Evolutionary conservation across 1,284 basidiomycete species (phyloP), one percentile per base, ranked within the genome.

Genomic region (Marasmius tenuissimus): DNA sequence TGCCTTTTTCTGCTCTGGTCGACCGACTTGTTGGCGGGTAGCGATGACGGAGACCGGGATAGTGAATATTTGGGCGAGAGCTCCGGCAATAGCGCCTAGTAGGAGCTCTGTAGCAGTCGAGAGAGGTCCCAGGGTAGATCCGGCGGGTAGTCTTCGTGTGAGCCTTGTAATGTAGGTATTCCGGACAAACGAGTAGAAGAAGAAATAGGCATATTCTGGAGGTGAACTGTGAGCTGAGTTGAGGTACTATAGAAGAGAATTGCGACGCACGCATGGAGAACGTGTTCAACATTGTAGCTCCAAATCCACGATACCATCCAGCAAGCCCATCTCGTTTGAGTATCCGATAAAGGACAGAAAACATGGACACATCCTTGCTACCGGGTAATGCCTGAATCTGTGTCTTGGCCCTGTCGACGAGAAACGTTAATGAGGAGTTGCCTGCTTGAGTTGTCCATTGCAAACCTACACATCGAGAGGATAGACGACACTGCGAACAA

Each of bases 41-140:
- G 97, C 97, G 71, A 99, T 97, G 60, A 99, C 96, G 20, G 94
- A 88, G 20, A 99, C 96, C 34, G 97, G 97, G 69, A 99, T 98
- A 34, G 97, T 99, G 79, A 98, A 99, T 66, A 99, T 91, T 75
- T 99, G 97, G 5, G 96, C 96, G 42, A 99, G 85, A 0, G 90
- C 96, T 16, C 96, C 97, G 0, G 97, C 97, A 7, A 93, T 71
- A 0, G 97, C 97, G 27, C 97, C 97, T 18, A 99, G 82, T 10
- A 91, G 73, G 8, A 99, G 84, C 73, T 98, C 96, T 51, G 90
- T 87, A 2, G 85, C 85, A 2, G 94, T 96, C 4, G 89, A 91
- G 14, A 96, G 80, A 8, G 84, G 74, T 16, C 85, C 81, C 0
- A 83, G 63, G 66, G 86, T 86, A 18, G 83, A 77, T 9, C 88